These are phyloP conservation scores for Parachlorella kessleri DNA, from an alignment of 139 green algal species.

Conservation along the genomic window DNA sequence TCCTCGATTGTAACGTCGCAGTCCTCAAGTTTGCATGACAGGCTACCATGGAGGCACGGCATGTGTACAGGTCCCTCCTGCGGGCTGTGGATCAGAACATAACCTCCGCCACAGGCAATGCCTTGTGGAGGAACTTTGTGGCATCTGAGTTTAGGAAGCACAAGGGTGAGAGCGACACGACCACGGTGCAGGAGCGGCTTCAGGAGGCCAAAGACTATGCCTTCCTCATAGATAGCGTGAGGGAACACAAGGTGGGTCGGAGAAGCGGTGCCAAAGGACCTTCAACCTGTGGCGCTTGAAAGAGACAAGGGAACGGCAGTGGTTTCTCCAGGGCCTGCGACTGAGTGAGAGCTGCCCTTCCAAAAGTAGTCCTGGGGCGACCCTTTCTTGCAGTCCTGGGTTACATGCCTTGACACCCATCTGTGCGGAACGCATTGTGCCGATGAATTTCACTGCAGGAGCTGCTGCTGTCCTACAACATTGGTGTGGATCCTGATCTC, in stretches of 20 bases:
- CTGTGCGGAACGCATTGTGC: neutral
- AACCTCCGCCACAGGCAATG: constrained; percentile 28
- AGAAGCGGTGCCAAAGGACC: no score
- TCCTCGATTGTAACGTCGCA: neutral
- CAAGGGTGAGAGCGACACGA: neutral
- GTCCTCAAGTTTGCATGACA: neutral
- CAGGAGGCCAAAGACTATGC: constrained; percentile 45
- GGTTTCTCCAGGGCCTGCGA: no score
- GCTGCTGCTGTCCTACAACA: constrained; percentile 63
- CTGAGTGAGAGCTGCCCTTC: no score
- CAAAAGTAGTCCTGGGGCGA: no score
- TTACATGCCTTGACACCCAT: no score
- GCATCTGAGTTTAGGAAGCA: constrained; percentile 30
- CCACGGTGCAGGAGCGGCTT: constrained; percentile 3
- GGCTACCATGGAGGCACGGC: neutral
- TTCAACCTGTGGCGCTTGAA: no score
- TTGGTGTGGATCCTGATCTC: constrained; percentile 47
- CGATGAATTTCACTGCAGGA: constrained; percentile 36
- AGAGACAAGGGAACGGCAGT: no score
- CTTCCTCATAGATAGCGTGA: constrained; percentile 39
- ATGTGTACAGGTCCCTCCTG: constrained; percentile 23
- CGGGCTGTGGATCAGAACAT: constrained; percentile 35
- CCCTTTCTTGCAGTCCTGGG: no score
- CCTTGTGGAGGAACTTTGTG: constrained; percentile 29
- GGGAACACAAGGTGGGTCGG: constrained; percentile 46